Conservation (phyloP, 163 green algal species). For the Coccomyxa subellipsoidea region DNA sequence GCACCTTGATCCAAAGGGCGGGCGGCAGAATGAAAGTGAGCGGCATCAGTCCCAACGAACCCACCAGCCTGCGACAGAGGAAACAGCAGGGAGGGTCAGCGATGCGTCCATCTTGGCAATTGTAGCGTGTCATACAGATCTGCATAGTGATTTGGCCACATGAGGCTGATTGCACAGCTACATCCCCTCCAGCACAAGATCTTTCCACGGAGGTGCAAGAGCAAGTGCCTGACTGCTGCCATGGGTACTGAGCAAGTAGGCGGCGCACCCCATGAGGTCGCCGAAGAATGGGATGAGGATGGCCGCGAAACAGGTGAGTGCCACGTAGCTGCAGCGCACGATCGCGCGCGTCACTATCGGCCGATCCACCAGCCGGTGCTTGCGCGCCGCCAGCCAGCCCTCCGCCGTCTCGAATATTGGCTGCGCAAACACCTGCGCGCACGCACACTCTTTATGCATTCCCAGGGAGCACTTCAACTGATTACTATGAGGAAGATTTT, state of each 20-base stretch:
- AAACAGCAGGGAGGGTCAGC: neutral
- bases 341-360: slow-evolving; percentile 26
- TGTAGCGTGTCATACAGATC: neutral
- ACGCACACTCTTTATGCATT: too few relatives aligned
- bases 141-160: too few relatives aligned
- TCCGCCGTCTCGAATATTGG: slow-evolving; percentile 44
- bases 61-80: neutral
- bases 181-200: too few relatives aligned
- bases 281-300: slow-evolving; percentile 40
- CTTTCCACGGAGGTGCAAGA: too few relatives aligned
- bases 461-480: too few relatives aligned
- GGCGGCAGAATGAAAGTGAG: slow-evolving; percentile 25
- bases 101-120: neutral
- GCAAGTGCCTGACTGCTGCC: too few relatives aligned
- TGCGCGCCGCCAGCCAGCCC: slow-evolving; percentile 1
- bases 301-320: slow-evolving; percentile 30
- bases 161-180: too few relatives aligned
- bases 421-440: slow-evolving; percentile 41
- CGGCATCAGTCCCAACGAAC: slow-evolving; percentile 18
- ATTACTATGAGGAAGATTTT: too few relatives aligned
- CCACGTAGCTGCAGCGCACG: slow-evolving; percentile 31
- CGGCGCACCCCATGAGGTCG: slow-evolving; percentile 30
- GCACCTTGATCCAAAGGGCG: slow-evolving; percentile 20
- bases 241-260: too few relatives aligned
- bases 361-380: slow-evolving; percentile 15